Conservation (phyloP, 2,329 filamentous ascomycete species). For the Beauveria sp. region DNA sequence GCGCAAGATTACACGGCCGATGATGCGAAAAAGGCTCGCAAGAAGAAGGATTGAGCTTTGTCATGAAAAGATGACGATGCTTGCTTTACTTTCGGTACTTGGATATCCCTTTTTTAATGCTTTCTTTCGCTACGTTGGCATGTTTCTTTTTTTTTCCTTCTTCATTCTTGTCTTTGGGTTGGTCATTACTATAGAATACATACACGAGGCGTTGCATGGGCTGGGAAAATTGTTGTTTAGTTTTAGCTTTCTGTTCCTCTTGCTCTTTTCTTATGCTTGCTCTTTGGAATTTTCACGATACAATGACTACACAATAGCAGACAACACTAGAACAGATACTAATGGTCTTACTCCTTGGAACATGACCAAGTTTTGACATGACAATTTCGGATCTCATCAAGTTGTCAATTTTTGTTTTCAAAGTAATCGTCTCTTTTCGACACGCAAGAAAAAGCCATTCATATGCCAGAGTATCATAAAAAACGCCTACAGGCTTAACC, state of each 20-base stretch:
- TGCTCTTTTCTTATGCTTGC: neutral
- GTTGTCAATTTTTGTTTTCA: too few relatives aligned
- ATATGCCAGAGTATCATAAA: too few relatives aligned
- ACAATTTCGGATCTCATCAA: too few relatives aligned
- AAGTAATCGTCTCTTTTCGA: too few relatives aligned
- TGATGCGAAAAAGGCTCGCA: slow-evolving; percentile 4
- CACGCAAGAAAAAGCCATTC: too few relatives aligned
- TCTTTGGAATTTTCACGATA: neutral
- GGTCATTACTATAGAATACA: neutral
- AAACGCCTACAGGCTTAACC: too few relatives aligned
- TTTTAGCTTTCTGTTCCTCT: neutral
- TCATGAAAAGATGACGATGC: neutral
- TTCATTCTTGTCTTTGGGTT: neutral
- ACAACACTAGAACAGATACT: neutral
- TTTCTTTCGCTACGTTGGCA: neutral
- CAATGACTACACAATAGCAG: neutral
- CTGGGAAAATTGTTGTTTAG: neutral
- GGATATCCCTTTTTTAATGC: neutral
- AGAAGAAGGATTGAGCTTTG: neutral
- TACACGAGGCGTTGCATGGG: slow-evolving; percentile 5
- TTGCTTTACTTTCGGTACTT: neutral
- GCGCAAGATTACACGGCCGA: slow-evolving; percentile 11
- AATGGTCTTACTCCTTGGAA: neutral
- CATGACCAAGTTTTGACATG: too few relatives aligned
- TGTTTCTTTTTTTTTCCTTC: neutral